A percentile compares a stretch with the other conserved stretches of the same genome.
Evolutionary conservation across 2,329 filamentous ascomycete genomes (phyloP).

Genomic region (Phialophora expanda): DNA sequence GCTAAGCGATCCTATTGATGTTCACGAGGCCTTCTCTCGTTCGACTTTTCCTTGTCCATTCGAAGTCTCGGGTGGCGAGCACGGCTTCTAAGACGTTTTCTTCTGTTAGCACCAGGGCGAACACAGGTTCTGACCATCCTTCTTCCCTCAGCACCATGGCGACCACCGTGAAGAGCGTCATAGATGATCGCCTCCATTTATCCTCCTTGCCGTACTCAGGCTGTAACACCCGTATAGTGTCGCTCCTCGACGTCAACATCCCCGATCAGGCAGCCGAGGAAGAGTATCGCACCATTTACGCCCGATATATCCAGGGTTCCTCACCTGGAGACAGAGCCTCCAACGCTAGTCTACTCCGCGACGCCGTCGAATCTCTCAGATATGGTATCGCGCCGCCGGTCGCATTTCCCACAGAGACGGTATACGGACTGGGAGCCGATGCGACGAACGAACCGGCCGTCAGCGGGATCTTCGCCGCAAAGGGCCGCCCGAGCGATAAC

Average conservation of each 20-base stretch:
- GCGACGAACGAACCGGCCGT: constrained; percentile 84
- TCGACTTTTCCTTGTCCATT: background rate
- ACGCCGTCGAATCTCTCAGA: constrained; percentile 36
- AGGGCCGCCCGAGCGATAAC: constrained; percentile 90
- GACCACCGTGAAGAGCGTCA: constrained; percentile 26
- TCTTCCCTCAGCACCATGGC: constrained; percentile 23
- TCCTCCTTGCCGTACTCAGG: constrained; percentile 34
- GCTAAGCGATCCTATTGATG: constrained; percentile 4
- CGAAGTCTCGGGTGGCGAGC: no score
- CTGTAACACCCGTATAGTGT: constrained; percentile 36
- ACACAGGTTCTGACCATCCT: background rate
- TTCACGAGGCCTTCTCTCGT: background rate
- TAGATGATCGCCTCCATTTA: constrained; percentile 12
- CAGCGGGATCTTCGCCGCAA: constrained; percentile 88
- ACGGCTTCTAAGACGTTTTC: background rate
- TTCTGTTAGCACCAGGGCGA: background rate
- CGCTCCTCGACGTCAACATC: constrained; percentile 31
- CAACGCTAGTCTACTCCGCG: constrained; percentile 31
- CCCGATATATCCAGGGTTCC: constrained; percentile 15
- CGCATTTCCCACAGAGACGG: constrained; percentile 95
- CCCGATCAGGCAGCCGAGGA: constrained; percentile 34
- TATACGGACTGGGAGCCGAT: constrained; percentile 96
- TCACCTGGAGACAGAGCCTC: background rate
- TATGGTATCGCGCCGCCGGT: constrained; percentile 63
- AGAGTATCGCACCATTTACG: constrained; percentile 35